Percentiles rank a stretch among this genome's conserved stretches.
Conservation (phyloP, 1,284 basidiomycete genomes). For the Ustilago curta region DNA sequence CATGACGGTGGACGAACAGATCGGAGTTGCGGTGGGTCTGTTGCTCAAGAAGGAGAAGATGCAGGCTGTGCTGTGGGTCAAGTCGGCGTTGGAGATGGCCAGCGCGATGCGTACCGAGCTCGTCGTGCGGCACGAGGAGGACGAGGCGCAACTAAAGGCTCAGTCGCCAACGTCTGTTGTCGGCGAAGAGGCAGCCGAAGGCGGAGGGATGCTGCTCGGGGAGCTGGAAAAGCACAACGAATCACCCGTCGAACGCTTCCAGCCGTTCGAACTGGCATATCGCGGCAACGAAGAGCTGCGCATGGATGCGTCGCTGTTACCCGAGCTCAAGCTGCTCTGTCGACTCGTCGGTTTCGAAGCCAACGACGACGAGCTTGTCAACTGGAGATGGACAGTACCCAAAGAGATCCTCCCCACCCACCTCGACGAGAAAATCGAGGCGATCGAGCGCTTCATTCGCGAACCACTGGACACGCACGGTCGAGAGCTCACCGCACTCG, state of each 20-base stretch:
- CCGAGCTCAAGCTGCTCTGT: conserved; percentile 65
- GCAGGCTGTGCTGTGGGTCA: conserved; percentile 63
- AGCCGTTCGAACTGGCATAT: conserved; percentile 40
- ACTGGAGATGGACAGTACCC: conserved; percentile 64
- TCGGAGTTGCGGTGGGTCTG: conserved; percentile 65
- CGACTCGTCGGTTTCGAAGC: conserved; percentile 60
- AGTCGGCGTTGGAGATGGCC: conserved; percentile 63
- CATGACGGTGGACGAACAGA: conserved; percentile 49
- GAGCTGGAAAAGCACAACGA: conserved; percentile 40
- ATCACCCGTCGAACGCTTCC: conserved; percentile 35
- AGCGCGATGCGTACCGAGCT: conserved; percentile 55
- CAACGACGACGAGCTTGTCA: conserved; percentile 44
- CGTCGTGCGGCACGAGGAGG: conserved; percentile 36
- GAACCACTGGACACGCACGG: conserved; percentile 55
- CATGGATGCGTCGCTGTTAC: conserved; percentile 52
- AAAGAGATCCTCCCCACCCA: conserved; percentile 43
- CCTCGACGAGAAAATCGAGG: conserved; percentile 56
- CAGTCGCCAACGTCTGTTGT: conserved; percentile 1
- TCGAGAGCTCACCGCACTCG: conserved; percentile 41
- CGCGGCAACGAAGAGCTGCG: conserved; percentile 54
- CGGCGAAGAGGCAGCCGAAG: conserved; percentile 12
- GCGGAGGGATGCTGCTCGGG: conserved; percentile 15
- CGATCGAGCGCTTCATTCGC: conserved; percentile 64
- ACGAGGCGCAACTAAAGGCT: conserved; percentile 20
- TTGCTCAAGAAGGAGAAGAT: conserved; percentile 64